Base-by-base conservation (phyloP, 2,329 filamentous ascomycete species). In the Cladorrhinum sp. region DNA sequence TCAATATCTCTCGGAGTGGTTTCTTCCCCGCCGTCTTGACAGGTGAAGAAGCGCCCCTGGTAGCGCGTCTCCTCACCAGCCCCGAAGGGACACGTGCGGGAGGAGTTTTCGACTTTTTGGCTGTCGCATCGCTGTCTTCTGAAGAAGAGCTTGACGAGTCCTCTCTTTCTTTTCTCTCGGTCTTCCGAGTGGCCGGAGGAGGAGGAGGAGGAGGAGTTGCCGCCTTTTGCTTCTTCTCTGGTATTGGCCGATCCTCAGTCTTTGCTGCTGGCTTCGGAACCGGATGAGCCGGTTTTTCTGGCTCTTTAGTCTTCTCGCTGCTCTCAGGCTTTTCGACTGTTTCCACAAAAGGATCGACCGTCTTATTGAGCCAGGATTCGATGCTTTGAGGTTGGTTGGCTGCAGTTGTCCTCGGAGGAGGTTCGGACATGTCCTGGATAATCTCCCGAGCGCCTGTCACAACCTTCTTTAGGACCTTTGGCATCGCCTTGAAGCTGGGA, bases 381-480 rank as follows among this genome's bases (percentile, higher is more conserved):
- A 88, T 88, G 66, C 80, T 87, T 1, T 81, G 82, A 4, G 85
- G 85, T 49, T 84, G 81, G 62, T 87, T 87, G 2, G 74, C 50
- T n/a, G 53, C 73, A 1, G 77, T 73, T 7, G 79, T 78, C 52
- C 79, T 79, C 1, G 80, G 80, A 2, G 83, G 52, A 18, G 36
- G 79, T 55, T 88, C 85, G 49, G 79, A 80, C 58, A 79, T 80
- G 58, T 88, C 85, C 13, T 85, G 81, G 38, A 88, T 81, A 12
- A 88, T 86, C 72, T 87, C 87, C 72, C 83, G 87, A 54, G 85
- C 84, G 61, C 85, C 85, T 50, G 78, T 83, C 61, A 88, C 79
- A 6, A 87, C 85, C 69, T 85, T 87, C 67, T 86, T 87, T 62
- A 88, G 74, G 7, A 86, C 84, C 45, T 84, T 83, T n/a, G 84